Base-by-base conservation (phyloP, 2,329 filamentous ascomycete genomes). In the Sarocladium oryzae region DNA sequence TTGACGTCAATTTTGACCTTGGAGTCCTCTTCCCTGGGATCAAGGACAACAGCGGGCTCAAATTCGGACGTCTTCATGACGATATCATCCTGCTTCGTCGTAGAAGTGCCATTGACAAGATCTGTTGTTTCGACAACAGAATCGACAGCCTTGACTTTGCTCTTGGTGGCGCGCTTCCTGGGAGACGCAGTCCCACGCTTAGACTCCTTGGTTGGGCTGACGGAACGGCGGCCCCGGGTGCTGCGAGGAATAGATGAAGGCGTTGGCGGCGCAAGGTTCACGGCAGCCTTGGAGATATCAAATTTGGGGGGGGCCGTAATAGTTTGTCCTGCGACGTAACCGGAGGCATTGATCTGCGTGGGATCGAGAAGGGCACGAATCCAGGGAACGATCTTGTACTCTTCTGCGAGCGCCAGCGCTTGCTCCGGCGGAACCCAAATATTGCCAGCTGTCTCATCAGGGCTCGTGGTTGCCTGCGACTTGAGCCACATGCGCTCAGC, bases 371-470 rank as follows among this genome's bases (percentile, higher is more conserved):
- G 78, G n/a, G 93, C 93, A 52, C 82, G 82, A 58, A 99, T 89
- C 93, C 93, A 99, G 40, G 86, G 77, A 46, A 78, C 70, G 67
- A 97, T 90, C 52, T 81, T 78, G 67, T 97, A 99, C 68, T 97
- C 91, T 41, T 88, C 83, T 49, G 92, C 88, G 11, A 99, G 78
- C 53, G 80, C 72, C 40, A 99, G 78, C 32, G 93, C 93, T 81
- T 82, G 71, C 57, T 85, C 77, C 5, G 92, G 90, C 43, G 89
- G 83, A 49, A 97, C 91, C 93, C 93, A 99, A 50, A 99, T 83
- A 67, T 96, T 99, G 41, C 93, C 93, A 23, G 93, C 93, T 26
- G 93, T 90, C 75, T 97, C 93, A 64, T 97, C 91, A 52, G 78
- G 78, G 60, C 90, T 95, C 9, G 91, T 95, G 26, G 86, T 86